Percentiles rank a stretch among this genome's conserved stretches.
phyloP scores from a whole-genome alignment of 345 rosid genomes.

The Chamaenerion angustifolium region DNA sequence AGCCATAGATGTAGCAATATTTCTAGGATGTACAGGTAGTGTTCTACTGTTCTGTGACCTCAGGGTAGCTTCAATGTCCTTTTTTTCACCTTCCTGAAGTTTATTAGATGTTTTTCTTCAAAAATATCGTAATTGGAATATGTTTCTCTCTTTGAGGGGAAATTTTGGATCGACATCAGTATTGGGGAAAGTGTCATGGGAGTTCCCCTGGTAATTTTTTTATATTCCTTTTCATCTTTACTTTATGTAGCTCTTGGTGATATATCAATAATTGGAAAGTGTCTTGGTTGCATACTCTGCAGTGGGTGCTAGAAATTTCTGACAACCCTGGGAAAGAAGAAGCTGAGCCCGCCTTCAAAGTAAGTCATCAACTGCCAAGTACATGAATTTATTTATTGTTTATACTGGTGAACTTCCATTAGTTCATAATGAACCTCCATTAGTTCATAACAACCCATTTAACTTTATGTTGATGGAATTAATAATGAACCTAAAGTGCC shows the following conservation, averaged over 20 bases:
- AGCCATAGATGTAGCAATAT: constrained; percentile 58
- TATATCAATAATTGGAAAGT: constrained; percentile 5
- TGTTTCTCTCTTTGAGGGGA: constrained; percentile 79
- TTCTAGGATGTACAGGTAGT: constrained; percentile 81
- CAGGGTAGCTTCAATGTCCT: not conserved
- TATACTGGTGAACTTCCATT: too few relatives aligned
- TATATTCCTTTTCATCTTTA: not conserved
- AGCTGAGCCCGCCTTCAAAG: constrained; percentile 97
- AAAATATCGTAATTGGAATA: too few relatives aligned
- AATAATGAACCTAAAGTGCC: too few relatives aligned
- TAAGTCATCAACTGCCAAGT: constrained; percentile 9
- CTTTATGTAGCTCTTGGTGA: not conserved
- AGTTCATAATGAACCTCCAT: too few relatives aligned
- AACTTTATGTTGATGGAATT: too few relatives aligned
- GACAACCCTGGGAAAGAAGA: constrained; percentile 77
- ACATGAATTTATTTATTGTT: not conserved
- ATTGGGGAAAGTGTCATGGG: constrained; percentile 86
- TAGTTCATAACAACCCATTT: too few relatives aligned
- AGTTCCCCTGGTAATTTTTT: constrained; percentile 68
- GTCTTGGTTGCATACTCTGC: constrained; percentile 6
- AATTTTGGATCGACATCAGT: constrained; percentile 48
- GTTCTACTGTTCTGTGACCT: constrained; percentile 1
- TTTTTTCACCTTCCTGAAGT: too few relatives aligned
- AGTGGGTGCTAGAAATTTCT: constrained; percentile 98
- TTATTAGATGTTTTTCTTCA: too few relatives aligned